Base-by-base conservation (phyloP, 2,329 filamentous ascomycete genomes). In the Juglanconis oblonga region DNA sequence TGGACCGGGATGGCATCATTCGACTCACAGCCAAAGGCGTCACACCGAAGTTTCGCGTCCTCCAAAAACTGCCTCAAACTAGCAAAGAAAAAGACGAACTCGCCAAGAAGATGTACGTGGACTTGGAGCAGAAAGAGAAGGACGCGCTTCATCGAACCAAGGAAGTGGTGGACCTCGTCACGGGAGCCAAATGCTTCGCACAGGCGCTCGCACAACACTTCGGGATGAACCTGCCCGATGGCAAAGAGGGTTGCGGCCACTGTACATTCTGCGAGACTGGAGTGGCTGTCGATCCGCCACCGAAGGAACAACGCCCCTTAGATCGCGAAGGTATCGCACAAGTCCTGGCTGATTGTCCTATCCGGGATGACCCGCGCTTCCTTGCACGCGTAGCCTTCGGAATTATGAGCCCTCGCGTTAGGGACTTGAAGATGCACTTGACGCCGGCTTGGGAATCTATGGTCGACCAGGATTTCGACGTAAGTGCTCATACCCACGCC, bases 311-410 rank as follows among this genome's bases (percentile, higher is more conserved):
- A 0, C 72, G 75, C 14, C 63, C 67, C 0, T 72, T 82, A 3
- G 72, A 84, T 58, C 58, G 65, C 0, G 60, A 60, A 0, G 72
- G 73, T 0, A 79, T 87, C 51, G 59, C 69, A 6, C 68, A 66
- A 1, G 71, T 87, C 0, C 70, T 87, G 1, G 62, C 69, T 0
- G 73, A 69, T 0, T 78, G 80, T 11, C 65, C 71, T 0, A 76
- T 79, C 1, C 74, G 82, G 2, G 81, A 88, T 51, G 85, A 88
- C 67, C 76, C 85, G 2, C 71, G 85, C 11, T 82, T 86, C 64
- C 71, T 88, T 33, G 83, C 86, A 0, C 76, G 81, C 24, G 72
- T 88, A 4, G 85, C 84, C 0, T 88, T 87, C 67, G 86, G 86
- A 0, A 87, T 88, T 67, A 76, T 74, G 49, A 87, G 83, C 64